Percentiles rank a stretch among this genome's conserved stretches.
Conservation (phyloP, 371 early-diverging fungal species). For the Dinochytrium kinnereticum region DNA sequence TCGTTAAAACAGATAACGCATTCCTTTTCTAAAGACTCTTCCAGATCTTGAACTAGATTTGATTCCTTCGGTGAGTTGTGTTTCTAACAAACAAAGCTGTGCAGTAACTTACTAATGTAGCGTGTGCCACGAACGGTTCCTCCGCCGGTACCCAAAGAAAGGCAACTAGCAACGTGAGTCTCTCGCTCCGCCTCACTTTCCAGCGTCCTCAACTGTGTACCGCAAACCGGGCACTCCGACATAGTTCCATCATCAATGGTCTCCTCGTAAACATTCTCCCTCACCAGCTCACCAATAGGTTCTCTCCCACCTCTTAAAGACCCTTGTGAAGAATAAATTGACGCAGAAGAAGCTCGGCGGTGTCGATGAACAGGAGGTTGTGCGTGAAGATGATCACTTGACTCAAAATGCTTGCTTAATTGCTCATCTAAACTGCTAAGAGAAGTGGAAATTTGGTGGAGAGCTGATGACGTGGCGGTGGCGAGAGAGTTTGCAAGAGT, state of each 20-base stretch:
- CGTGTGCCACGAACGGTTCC: constrained; percentile 62
- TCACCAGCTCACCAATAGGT: neutral
- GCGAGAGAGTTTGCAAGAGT: neutral
- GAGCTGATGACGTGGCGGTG: constrained; percentile 8
- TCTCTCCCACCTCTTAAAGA: too few species aligned
- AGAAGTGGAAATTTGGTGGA: neutral
- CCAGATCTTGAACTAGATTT: constrained; percentile 40
- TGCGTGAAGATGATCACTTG: too few species aligned
- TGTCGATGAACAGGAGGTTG: neutral
- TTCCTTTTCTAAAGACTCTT: constrained; percentile 56
- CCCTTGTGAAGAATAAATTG: constrained; percentile 16
- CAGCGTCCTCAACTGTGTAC: constrained; percentile 49
- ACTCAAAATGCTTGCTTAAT: neutral
- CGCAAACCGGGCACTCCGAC: constrained; percentile 86
- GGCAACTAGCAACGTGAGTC: constrained; percentile 74
- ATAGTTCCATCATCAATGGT: constrained; percentile 50
- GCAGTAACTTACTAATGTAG: constrained; percentile 66
- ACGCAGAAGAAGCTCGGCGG: neutral
- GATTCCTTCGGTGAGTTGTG: too few species aligned
- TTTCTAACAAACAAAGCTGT: constrained; percentile 17
- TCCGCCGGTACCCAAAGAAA: constrained; percentile 39
- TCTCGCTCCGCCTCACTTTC: constrained; percentile 54
- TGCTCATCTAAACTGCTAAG: neutral
- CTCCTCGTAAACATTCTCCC: neutral
- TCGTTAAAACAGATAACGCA: constrained; percentile 93